phyloP scores from a whole-genome alignment of 2,329 filamentous ascomycete genomes.

The Aspergillus sp. region DNA sequence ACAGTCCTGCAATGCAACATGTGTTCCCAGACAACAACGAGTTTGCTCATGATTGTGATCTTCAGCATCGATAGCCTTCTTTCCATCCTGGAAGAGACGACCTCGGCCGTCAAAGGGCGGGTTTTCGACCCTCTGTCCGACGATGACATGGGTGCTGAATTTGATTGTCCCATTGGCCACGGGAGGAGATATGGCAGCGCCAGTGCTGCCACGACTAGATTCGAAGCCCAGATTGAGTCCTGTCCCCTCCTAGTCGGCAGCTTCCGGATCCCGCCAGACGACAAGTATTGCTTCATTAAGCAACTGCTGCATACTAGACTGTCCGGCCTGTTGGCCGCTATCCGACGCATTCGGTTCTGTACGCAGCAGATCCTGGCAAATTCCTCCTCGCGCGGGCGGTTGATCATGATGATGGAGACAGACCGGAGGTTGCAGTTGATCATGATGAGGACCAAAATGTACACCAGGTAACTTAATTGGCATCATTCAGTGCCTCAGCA shows the following conservation, averaged over 20 bases:
- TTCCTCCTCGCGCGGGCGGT: conserved; percentile 13
- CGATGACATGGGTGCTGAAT: background rate
- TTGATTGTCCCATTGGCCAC: background rate
- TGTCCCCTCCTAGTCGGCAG: conserved; percentile 19
- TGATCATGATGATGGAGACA: conserved; percentile 24
- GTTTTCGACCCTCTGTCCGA: background rate
- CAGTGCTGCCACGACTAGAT: background rate
- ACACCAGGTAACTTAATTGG: conserved; percentile 8
- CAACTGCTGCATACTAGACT: conserved; percentile 18
- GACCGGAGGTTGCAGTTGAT: conserved; percentile 20
- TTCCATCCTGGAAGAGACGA: conserved; percentile 15
- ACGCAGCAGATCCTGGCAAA: conserved; percentile 15
- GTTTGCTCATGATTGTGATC: conserved; percentile 22
- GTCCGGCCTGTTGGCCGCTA: conserved; percentile 17
- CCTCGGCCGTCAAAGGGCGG: conserved; percentile 1
- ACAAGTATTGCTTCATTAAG: conserved; percentile 18
- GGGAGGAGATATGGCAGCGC: background rate
- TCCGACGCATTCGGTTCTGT: conserved; percentile 18
- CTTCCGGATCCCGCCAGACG: conserved; percentile 17
- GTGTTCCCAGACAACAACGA: conserved; percentile 16
- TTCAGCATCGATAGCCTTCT: conserved; percentile 22
- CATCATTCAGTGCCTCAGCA: background rate
- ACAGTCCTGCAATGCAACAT: conserved; percentile 19
- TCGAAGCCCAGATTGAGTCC: conserved; percentile 15
- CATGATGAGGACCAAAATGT: conserved; percentile 21